Evolutionary conservation across 164 flowering plant species (phyloP).

Genomic region (Liquidambar formosana): DNA sequence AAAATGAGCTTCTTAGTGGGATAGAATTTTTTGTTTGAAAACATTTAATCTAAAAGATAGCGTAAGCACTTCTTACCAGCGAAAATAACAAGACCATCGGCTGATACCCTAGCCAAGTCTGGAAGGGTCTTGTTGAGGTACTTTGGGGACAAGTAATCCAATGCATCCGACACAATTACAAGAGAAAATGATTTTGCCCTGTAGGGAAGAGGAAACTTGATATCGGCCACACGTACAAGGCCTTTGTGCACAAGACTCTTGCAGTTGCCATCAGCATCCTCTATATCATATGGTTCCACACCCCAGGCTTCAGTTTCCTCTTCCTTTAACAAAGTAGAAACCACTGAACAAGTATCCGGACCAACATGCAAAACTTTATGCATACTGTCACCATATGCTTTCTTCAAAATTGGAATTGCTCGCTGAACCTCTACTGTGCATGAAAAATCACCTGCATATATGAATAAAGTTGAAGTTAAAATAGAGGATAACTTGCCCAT

Average conservation of each 20-base stretch:
- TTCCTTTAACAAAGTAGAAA: constrained; percentile 61
- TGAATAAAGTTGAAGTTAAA: no score
- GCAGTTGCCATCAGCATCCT: constrained; percentile 67
- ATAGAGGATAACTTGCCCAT: not conserved
- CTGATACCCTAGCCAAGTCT: constrained; percentile 66
- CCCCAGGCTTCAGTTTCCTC: constrained; percentile 91
- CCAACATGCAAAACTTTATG: constrained; percentile 82
- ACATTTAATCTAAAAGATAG: not conserved
- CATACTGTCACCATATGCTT: constrained; percentile 78
- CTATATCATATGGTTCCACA: constrained; percentile 82
- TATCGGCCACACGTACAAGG: constrained; percentile 77
- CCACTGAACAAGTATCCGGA: constrained; percentile 77
- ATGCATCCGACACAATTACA: constrained; percentile 78
- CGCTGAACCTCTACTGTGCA: constrained; percentile 63
- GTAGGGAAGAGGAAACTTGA: constrained; percentile 85
- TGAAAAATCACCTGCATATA: constrained; percentile 58
- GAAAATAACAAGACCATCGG: constrained; percentile 67
- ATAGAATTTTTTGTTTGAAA: not conserved
- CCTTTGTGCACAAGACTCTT: constrained; percentile 65
- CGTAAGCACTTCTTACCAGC: constrained; percentile 42
- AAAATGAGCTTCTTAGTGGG: no score
- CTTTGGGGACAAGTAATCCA: constrained; percentile 82
- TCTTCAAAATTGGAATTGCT: constrained; percentile 62
- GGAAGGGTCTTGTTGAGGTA: constrained; percentile 85
- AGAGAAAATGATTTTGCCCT: constrained; percentile 70